phyloP scores from a whole-genome alignment of 106 monocot genomes.

The Dioscorea alata region DNA sequence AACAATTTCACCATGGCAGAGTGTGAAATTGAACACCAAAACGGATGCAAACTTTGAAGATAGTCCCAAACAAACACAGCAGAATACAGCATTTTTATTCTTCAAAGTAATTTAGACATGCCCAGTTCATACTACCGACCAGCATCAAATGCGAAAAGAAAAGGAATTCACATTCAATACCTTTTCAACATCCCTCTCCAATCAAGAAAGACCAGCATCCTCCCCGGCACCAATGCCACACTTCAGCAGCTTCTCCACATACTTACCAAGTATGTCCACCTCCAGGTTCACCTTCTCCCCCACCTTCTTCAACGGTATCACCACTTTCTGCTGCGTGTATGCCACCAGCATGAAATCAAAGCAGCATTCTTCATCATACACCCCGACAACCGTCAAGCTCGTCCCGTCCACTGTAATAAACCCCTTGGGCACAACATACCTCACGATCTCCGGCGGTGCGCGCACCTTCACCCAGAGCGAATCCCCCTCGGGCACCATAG shows the following conservation, averaged over 20 bases:
- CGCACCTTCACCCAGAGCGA: conserved; percentile 86
- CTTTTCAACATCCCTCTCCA: too few relatives aligned
- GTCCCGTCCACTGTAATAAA: conserved; percentile 85
- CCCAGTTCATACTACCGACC: too few relatives aligned
- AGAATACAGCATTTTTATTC: too few relatives aligned
- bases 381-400: conserved; percentile 83
- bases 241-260: conserved; percentile 77
- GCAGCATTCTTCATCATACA: conserved; percentile 72
- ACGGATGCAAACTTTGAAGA: too few relatives aligned
- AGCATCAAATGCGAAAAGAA: too few relatives aligned
- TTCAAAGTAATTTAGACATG: too few relatives aligned
- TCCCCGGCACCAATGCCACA: conserved; percentile 5
- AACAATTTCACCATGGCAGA: too few relatives aligned
- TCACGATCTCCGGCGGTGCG: conserved; percentile 46
- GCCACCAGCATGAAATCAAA: conserved; percentile 95
- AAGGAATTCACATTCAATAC: too few relatives aligned
- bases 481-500: conserved; percentile 57
- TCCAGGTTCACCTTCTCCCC: conserved; percentile 96
- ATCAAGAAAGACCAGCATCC: conserved; percentile 4
- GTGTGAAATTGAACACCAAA: too few relatives aligned
- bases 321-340: conserved; percentile 90
- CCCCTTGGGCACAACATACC: conserved; percentile 80
- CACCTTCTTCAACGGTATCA: conserved; percentile 71
- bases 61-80: too few relatives aligned
- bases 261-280: conserved; percentile 93